phyloP scores from a whole-genome alignment of 495 filamentous ascomycete genomes.

The Penicillium canescens region DNA sequence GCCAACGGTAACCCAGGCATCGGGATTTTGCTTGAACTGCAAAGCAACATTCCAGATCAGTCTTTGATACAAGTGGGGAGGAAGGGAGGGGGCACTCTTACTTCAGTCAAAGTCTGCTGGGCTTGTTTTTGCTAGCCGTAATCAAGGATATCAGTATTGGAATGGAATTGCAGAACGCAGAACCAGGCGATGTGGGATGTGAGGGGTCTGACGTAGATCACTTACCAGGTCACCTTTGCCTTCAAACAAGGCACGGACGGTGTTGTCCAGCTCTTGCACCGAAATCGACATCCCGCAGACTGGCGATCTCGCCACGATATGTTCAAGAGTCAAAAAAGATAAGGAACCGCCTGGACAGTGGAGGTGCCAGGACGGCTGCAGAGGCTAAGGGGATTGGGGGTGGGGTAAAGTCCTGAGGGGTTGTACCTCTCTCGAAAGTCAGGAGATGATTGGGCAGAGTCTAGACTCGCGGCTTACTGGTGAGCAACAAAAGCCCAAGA shows the following conservation, averaged over 20 bases:
- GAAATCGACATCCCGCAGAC: constrained; percentile 60
- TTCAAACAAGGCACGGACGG: constrained; percentile 95
- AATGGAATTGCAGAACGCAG: background rate
- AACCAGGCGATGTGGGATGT: background rate
- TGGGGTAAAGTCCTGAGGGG: constrained; percentile 37
- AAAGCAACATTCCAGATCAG: background rate
- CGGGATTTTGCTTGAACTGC: constrained; percentile 98
- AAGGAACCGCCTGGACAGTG: constrained; percentile 4
- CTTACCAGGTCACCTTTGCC: constrained; percentile 87
- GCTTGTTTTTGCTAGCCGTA: constrained; percentile 88
- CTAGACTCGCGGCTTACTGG: background rate
- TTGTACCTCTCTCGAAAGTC: constrained; percentile 16
- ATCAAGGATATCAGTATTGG: constrained; percentile 23
- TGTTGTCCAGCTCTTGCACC: constrained; percentile 92
- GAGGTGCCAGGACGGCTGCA: constrained; percentile 10
- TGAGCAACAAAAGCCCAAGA: constrained; percentile 1
- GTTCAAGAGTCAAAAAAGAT: constrained; percentile 15
- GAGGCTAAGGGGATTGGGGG: constrained; percentile 6
- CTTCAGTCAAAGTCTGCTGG: constrained; percentile 91
- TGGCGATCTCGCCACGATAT: constrained; percentile 31
- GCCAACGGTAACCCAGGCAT: constrained; percentile 95
- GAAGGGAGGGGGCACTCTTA: constrained; percentile 39
- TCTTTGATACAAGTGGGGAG: background rate
- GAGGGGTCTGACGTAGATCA: constrained; percentile 2
- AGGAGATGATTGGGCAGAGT: constrained; percentile 11